Evolutionary conservation across 768 basidiomycete species (phyloP).

Genomic region (Auricularia auricula-judae): DNA sequence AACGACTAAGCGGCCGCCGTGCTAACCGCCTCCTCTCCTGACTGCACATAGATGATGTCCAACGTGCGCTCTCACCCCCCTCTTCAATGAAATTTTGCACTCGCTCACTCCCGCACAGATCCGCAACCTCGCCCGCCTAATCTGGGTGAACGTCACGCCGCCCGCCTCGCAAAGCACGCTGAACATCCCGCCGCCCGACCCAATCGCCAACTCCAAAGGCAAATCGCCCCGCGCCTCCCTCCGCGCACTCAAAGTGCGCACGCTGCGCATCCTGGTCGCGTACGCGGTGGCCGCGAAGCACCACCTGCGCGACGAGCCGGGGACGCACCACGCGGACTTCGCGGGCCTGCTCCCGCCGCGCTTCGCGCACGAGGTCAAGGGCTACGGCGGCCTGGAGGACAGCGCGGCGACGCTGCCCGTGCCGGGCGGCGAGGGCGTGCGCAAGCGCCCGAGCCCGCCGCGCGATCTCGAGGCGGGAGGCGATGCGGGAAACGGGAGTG

Average conservation of each 20-base stretch:
- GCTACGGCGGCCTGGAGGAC: background rate
- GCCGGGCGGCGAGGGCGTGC: background rate
- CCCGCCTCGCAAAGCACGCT: constrained; percentile 22
- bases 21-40: background rate
- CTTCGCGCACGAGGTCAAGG: constrained; percentile 29
- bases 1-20: background rate
- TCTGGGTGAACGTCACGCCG: constrained; percentile 71
- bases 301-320: constrained; percentile 74
- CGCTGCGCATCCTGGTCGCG: constrained; percentile 53
- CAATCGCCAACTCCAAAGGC: background rate
- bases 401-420: background rate
- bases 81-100: background rate
- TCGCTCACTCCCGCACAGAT: constrained; percentile 22
- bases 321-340: constrained; percentile 58
- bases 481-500: constrained; percentile 15
- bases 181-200: background rate
- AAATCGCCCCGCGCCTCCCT: constrained; percentile 33
- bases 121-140: constrained; percentile 63
- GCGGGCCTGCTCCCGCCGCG: constrained; percentile 51
- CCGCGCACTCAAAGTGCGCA: constrained; percentile 52
- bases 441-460: background rate
- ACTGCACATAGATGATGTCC: constrained; percentile 37
- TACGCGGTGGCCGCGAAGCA: constrained; percentile 69
- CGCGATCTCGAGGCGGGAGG: constrained; percentile 45
- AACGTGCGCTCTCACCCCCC: constrained; percentile 27